These are phyloP conservation scores for Leucocoprinus leucothites DNA, from an alignment of 768 basidiomycete genomes.

Conservation along the genomic window DNA sequence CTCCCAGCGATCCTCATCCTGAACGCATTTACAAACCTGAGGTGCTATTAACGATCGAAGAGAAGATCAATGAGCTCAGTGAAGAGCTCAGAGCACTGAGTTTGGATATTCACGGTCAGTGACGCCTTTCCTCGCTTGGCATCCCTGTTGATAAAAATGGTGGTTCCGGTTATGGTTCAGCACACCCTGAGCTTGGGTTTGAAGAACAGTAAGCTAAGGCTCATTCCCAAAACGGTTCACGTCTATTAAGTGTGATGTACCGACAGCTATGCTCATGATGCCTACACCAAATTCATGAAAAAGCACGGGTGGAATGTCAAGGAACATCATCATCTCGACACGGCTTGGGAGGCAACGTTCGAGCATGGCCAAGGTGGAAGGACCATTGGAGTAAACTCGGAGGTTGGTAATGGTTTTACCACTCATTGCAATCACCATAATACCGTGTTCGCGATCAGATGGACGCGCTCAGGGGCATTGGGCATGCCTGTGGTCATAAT, in stretches of 20 bases:
- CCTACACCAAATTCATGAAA: conserved; percentile 63
- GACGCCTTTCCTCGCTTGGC: not conserved
- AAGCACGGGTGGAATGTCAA: conserved; percentile 64
- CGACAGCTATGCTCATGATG: conserved; percentile 66
- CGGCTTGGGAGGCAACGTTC: conserved; percentile 75
- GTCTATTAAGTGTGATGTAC: not conserved
- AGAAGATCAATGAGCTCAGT: conserved; percentile 49
- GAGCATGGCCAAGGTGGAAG: conserved; percentile 63
- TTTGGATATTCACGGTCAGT: conserved; percentile 67
- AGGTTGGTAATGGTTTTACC: conserved; percentile 32
- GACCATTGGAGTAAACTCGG: conserved; percentile 77
- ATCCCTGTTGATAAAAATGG: not conserved
- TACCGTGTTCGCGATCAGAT: conserved; percentile 35
- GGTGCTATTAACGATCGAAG: conserved; percentile 58
- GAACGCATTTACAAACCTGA: conserved; percentile 50
- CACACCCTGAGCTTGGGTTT: conserved; percentile 66
- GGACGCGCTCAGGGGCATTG: conserved; percentile 59
- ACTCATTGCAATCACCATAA: not conserved
- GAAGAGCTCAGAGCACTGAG: conserved; percentile 57
- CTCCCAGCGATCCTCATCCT: conserved; percentile 28
- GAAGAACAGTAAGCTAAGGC: conserved; percentile 53
- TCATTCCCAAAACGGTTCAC: not conserved
- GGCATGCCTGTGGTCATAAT: conserved; percentile 83
- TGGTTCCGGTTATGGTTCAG: conserved; percentile 29
- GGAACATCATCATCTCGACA: conserved; percentile 58